Evolutionary conservation across 768 basidiomycete species (phyloP).

Genomic region (Amanita jacksonii): DNA sequence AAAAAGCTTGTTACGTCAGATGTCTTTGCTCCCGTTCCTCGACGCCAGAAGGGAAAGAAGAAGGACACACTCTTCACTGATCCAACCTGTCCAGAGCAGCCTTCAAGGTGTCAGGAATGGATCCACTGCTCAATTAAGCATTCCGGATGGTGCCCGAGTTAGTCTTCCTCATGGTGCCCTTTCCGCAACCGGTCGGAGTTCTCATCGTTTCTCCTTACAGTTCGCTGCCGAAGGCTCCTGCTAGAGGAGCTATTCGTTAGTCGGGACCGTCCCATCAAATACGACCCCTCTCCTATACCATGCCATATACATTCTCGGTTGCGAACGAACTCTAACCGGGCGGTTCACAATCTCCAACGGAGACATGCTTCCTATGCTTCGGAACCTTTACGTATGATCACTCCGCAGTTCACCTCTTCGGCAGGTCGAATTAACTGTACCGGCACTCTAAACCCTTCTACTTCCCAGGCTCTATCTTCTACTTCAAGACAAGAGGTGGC

Average conservation of each 20-base stretch:
- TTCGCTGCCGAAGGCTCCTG: constrained; percentile 5
- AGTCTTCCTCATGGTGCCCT: constrained; percentile 14
- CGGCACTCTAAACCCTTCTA: constrained; percentile 4
- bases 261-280: background rate
- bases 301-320: constrained; percentile 6
- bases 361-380: constrained; percentile 17
- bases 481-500: background rate
- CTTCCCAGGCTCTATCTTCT: constrained; percentile 1
- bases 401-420: constrained; percentile 2
- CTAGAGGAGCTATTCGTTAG: constrained; percentile 6
- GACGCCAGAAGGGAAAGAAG: constrained; percentile 45
- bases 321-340: constrained; percentile 10
- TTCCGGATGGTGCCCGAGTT: constrained; percentile 41
- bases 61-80: constrained; percentile 23
- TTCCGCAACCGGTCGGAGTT: background rate
- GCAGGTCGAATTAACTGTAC: background rate
- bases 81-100: constrained; percentile 20
- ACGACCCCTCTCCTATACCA: constrained; percentile 3
- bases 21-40: constrained; percentile 48
- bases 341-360: constrained; percentile 14
- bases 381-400: constrained; percentile 5
- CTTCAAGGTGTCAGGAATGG: constrained; percentile 34
- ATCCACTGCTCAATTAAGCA: constrained; percentile 35
- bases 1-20: constrained; percentile 19
- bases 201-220: constrained; percentile 6